Percentiles rank a stretch among this genome's conserved stretches.
phyloP scores from a whole-genome alignment of 495 filamentous ascomycete genomes.

The Tuber calosporum region DNA sequence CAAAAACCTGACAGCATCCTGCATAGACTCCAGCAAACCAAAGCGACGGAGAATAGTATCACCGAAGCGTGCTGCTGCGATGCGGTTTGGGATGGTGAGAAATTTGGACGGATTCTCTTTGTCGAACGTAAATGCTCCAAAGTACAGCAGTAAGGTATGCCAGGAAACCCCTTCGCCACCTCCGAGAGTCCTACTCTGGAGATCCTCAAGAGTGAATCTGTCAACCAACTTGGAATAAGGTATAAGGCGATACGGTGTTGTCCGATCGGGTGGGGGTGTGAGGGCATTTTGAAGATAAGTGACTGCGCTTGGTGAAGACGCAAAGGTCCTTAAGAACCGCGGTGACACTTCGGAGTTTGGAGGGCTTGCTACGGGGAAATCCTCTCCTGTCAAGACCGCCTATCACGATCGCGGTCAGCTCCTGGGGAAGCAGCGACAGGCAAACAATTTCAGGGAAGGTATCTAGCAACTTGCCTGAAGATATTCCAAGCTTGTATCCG shows the following conservation, averaged over 20 bases:
- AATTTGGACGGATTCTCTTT: background rate
- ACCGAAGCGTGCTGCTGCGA: no score
- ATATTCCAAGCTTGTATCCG: slow-evolving; percentile 5
- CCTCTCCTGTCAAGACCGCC: no score
- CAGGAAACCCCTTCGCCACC: background rate
- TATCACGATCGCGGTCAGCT: no score
- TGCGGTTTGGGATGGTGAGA: background rate
- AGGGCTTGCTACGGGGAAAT: background rate
- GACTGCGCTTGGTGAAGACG: background rate
- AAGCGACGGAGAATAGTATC: no score
- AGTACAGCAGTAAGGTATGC: background rate
- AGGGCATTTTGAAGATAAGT: slow-evolving; percentile 8
- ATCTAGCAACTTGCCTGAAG: slow-evolving; percentile 1
- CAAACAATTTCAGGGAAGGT: no score
- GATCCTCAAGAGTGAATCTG: no score
- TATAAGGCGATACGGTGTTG: background rate
- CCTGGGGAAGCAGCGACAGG: no score
- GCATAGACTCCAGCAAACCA: no score
- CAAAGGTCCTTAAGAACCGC: background rate
- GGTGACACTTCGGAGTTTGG: background rate
- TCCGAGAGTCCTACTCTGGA: no score
- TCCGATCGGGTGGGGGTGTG: background rate
- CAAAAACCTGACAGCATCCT: no score
- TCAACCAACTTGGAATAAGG: no score
- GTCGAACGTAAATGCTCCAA: slow-evolving; percentile 1